These are phyloP conservation scores for Prunus yedoensis DNA, from an alignment of 331 rosid genomes.

Conservation along the genomic window DNA sequence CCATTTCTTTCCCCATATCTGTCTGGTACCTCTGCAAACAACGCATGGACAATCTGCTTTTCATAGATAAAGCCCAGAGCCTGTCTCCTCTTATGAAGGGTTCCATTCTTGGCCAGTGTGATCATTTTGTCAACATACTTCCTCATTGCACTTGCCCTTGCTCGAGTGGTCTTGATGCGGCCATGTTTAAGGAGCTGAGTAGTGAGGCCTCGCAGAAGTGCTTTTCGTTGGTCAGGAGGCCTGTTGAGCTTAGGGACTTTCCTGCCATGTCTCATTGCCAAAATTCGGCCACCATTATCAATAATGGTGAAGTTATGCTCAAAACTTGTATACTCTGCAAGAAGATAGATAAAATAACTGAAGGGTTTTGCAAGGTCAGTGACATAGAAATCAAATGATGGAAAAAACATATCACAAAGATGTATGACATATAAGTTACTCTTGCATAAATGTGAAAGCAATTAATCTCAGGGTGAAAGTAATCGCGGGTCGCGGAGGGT, in stretches of 20 bases:
- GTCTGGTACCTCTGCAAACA: slow-evolving; percentile 83
- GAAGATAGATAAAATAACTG: slow-evolving; percentile 13
- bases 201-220: slow-evolving; percentile 85
- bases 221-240: slow-evolving; percentile 90
- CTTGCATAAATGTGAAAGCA: neutral
- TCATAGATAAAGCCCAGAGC: slow-evolving; percentile 93
- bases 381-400: neutral
- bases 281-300: slow-evolving; percentile 67
- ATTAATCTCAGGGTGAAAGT: neutral
- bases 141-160: slow-evolving; percentile 94
- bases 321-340: slow-evolving; percentile 53
- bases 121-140: slow-evolving; percentile 94
- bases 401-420: neutral
- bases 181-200: slow-evolving; percentile 93
- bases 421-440: neutral
- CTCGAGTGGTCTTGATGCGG: slow-evolving; percentile 89
- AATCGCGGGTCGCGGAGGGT: too few species aligned
- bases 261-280: slow-evolving; percentile 94
- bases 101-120: slow-evolving; percentile 85
- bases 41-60: slow-evolving; percentile 94
- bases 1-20: slow-evolving; percentile 93
- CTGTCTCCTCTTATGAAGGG: slow-evolving; percentile 96
- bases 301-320: slow-evolving; percentile 46
- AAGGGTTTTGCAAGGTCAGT: slow-evolving; percentile 3
- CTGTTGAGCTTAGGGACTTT: slow-evolving; percentile 88